phyloP scores from a whole-genome alignment of 495 filamentous ascomycete genomes.

The Neurospora discreta region DNA sequence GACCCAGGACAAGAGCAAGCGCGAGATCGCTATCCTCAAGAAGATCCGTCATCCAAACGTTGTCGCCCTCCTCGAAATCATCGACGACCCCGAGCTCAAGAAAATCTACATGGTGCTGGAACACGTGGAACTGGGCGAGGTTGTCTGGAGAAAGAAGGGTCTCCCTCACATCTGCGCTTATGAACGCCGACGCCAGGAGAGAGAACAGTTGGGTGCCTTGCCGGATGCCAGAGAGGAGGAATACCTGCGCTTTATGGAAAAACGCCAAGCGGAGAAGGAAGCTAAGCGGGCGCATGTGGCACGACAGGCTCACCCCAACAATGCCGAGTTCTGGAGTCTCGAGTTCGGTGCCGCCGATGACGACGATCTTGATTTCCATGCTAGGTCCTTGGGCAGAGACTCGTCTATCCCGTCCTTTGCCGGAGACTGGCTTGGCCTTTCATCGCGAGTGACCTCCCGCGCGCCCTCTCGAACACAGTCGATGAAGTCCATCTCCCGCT shows the following conservation, averaged over 20 bases:
- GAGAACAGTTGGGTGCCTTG: conserved; percentile 51
- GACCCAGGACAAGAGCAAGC: conserved; percentile 87
- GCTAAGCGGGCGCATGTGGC: conserved; percentile 36
- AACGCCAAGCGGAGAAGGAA: conserved; percentile 46
- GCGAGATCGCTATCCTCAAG: conserved; percentile 95
- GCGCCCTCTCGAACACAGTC: conserved; percentile 36
- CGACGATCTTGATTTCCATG: conserved; percentile 32
- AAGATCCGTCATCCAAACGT: conserved; percentile 95
- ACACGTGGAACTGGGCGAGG: conserved; percentile 85
- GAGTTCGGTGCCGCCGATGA: conserved; percentile 66
- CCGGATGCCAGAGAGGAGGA: conserved; percentile 53
- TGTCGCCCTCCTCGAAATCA: conserved; percentile 89
- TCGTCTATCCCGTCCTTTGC: conserved; percentile 10
- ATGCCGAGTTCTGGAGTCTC: conserved; percentile 62
- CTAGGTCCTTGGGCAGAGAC: conserved; percentile 24
- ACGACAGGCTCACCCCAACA: conserved; percentile 25
- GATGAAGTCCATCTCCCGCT: conserved; percentile 30
- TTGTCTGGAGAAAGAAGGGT: conserved; percentile 82
- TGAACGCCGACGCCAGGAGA: conserved; percentile 68
- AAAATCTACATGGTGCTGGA: conserved; percentile 98
- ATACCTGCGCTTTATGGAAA: conserved; percentile 45
- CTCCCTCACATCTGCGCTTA: conserved; percentile 66
- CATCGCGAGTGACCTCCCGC: conserved; percentile 32
- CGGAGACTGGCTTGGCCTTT: conserved; percentile 16
- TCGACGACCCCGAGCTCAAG: conserved; percentile 87